phyloP scores from a whole-genome alignment of 1,284 basidiomycete species.

The Fomitopsis pinicola region DNA sequence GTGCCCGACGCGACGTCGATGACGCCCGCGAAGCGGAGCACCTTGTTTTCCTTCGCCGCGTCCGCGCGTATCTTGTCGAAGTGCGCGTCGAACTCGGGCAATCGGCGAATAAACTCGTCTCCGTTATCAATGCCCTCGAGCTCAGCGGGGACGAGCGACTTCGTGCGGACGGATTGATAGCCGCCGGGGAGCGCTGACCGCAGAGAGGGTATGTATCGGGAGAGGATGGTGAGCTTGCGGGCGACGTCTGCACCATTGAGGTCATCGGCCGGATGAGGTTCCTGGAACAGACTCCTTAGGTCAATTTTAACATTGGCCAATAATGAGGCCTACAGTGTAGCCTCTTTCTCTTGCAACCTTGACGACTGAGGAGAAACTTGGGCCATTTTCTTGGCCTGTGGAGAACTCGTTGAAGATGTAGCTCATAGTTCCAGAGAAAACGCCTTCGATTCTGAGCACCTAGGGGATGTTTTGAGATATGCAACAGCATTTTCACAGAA shows the following conservation, averaged over 20 bases:
- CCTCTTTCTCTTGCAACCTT: slow-evolving; percentile 87
- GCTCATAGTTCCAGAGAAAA: slow-evolving; percentile 93
- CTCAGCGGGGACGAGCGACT: slow-evolving; percentile 81
- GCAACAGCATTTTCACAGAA: not conserved
- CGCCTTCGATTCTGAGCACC: slow-evolving; percentile 80
- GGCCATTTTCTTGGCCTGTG: slow-evolving; percentile 51
- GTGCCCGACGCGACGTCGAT: slow-evolving; percentile 75
- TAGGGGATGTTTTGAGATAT: slow-evolving; percentile 22
- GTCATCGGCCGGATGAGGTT: slow-evolving; percentile 96
- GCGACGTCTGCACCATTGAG: slow-evolving; percentile 96
- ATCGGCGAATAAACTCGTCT: slow-evolving; percentile 76
- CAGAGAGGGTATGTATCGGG: slow-evolving; percentile 67
- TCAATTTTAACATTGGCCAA: not conserved
- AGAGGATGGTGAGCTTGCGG: slow-evolving; percentile 93
- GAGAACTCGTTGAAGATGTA: slow-evolving; percentile 99
- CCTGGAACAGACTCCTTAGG: slow-evolving; percentile 42
- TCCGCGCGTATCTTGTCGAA: slow-evolving; percentile 76
- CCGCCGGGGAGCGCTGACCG: slow-evolving; percentile 57
- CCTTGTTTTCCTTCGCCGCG: slow-evolving; percentile 75
- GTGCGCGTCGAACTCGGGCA: slow-evolving; percentile 83
- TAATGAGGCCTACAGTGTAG: slow-evolving; percentile 69
- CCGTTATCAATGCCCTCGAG: slow-evolving; percentile 68
- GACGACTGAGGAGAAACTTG: slow-evolving; percentile 87
- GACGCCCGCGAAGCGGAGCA: slow-evolving; percentile 92
- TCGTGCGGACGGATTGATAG: slow-evolving; percentile 78